These are phyloP conservation scores for Fusarium continuum DNA, from an alignment of 2,329 filamentous ascomycete species.

Conservation along the genomic window DNA sequence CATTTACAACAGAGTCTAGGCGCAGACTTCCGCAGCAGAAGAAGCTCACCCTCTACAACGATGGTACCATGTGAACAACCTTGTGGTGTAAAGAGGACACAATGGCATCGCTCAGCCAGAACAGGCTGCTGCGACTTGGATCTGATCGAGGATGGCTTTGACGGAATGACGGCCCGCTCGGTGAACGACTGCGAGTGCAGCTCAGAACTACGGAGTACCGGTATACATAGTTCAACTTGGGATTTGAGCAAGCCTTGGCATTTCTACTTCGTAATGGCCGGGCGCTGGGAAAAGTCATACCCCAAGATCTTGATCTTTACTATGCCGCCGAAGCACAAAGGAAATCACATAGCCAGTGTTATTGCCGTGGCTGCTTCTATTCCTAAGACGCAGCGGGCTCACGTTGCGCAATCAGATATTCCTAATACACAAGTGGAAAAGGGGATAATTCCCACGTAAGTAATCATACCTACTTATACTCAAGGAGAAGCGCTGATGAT, in stretches of 20 bases:
- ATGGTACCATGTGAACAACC: slow-evolving; percentile 6
- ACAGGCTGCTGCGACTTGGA: background rate
- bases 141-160: background rate
- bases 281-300: too few relatives aligned
- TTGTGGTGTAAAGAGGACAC: background rate
- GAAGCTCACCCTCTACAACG: slow-evolving; percentile 5
- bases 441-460: too few relatives aligned
- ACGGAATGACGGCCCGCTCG: background rate
- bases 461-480: too few relatives aligned
- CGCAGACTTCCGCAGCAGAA: background rate
- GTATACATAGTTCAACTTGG: too few relatives aligned
- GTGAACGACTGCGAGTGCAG: background rate
- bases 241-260: background rate
- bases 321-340: too few relatives aligned
- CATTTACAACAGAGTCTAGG: background rate
- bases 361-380: too few relatives aligned
- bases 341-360: too few relatives aligned
- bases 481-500: background rate
- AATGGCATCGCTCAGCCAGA: background rate
- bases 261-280: background rate
- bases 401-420: too few relatives aligned
- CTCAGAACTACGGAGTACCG: too few relatives aligned
- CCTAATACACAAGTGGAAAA: too few relatives aligned
- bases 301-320: too few relatives aligned
- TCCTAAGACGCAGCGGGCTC: too few relatives aligned